Conservation (phyloP, 495 filamentous ascomycete genomes). For the Aspergillus egyptiacus region DNA sequence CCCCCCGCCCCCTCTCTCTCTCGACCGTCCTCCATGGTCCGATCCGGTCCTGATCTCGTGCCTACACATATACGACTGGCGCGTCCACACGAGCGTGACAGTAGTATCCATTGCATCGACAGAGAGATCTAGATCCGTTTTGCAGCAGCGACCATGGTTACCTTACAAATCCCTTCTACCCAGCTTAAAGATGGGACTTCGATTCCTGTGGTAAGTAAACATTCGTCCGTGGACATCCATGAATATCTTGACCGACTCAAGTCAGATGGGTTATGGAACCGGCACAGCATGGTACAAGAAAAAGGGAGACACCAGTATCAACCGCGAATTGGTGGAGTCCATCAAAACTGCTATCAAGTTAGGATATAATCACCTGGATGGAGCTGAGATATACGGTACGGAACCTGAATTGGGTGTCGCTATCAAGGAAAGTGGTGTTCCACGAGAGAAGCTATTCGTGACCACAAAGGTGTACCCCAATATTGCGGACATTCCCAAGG, state of each 20-base stretch:
- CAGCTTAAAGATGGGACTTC: slow-evolving; percentile 68
- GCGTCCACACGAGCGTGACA: no score
- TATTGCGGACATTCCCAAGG: slow-evolving; percentile 52
- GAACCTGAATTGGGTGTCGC: slow-evolving; percentile 69
- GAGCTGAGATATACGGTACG: slow-evolving; percentile 78
- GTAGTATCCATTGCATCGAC: no score
- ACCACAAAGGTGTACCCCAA: slow-evolving; percentile 65
- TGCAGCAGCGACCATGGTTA: not conserved
- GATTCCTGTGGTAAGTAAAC: slow-evolving; percentile 59
- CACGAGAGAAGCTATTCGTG: slow-evolving; percentile 65
- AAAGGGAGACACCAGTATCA: slow-evolving; percentile 30
- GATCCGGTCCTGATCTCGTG: not conserved
- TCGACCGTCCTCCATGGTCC: not conserved
- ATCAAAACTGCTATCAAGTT: slow-evolving; percentile 63
- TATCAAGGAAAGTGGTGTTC: slow-evolving; percentile 60
- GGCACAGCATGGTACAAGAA: slow-evolving; percentile 58
- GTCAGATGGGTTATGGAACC: slow-evolving; percentile 62
- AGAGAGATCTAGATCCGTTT: not conserved
- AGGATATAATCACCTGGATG: slow-evolving; percentile 73
- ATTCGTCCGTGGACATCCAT: not conserved
- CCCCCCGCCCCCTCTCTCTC: no score
- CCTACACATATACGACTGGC: not conserved
- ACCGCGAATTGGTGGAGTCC: slow-evolving; percentile 45
- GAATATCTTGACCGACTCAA: not conserved
- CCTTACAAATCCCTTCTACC: slow-evolving; percentile 37